A percentile compares a stretch with the other conserved stretches of the same genome.
phyloP scores from a whole-genome alignment of 805 yeast species.

The Zygosaccharomyces pseudorouxii region DNA sequence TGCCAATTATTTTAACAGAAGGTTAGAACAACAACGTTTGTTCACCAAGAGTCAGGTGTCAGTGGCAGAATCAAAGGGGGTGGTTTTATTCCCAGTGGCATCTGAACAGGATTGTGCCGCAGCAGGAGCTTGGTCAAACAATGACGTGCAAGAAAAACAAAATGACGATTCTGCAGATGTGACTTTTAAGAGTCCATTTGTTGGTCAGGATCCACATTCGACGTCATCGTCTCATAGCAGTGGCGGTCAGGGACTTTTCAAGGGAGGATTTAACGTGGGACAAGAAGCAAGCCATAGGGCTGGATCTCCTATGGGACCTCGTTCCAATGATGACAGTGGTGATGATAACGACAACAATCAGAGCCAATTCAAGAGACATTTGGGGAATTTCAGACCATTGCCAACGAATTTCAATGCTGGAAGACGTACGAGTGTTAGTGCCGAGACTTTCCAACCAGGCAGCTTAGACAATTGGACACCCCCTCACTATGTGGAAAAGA shows the following conservation, averaged over 20 bases:
- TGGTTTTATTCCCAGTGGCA: slow-evolving; percentile 42
- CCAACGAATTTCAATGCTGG: slow-evolving; percentile 67
- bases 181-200: slow-evolving; percentile 57
- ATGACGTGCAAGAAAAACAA: slow-evolving; percentile 9
- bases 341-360: background rate
- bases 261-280: slow-evolving; percentile 30
- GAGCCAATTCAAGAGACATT: slow-evolving; percentile 12
- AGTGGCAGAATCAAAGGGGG: slow-evolving; percentile 40
- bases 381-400: slow-evolving; percentile 30
- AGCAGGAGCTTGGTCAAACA: slow-evolving; percentile 26
- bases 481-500: slow-evolving; percentile 48
- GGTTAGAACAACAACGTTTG: slow-evolving; percentile 56
- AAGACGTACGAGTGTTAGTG: slow-evolving; percentile 86
- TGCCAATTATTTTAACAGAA: slow-evolving; percentile 61
- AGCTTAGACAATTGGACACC: slow-evolving; percentile 77
- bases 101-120: slow-evolving; percentile 34
- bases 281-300: slow-evolving; percentile 18
- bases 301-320: slow-evolving; percentile 21
- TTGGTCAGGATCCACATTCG: slow-evolving; percentile 60
- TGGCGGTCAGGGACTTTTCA: slow-evolving; percentile 21
- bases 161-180: slow-evolving; percentile 15
- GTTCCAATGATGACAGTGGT: slow-evolving; percentile 5
- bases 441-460: slow-evolving; percentile 79
- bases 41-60: slow-evolving; percentile 48
- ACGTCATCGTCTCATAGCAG: slow-evolving; percentile 12